Conservation (phyloP, 1,284 basidiomycete species). For the Leccinum subspadiceum region DNA sequence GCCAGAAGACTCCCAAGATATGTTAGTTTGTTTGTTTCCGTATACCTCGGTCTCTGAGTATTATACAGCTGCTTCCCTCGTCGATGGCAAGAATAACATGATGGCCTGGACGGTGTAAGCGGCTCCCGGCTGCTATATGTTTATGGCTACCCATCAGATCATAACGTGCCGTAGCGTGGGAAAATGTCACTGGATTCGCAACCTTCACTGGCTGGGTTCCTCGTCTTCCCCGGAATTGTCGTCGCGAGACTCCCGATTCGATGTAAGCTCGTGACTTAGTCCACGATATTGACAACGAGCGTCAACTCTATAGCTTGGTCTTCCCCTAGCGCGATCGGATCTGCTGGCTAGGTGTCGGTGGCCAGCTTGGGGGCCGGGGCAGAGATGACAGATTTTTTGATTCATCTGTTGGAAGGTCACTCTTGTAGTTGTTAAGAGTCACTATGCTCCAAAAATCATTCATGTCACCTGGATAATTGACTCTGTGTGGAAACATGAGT, state of each 20-base stretch:
- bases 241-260: constrained; percentile 86
- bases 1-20: constrained; percentile 67
- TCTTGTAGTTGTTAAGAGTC: constrained; percentile 16
- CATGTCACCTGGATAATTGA: constrained; percentile 93
- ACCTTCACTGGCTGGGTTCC: constrained; percentile 78
- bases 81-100: constrained; percentile 57
- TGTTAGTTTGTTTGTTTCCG: too few relatives aligned
- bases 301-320: constrained; percentile 70
- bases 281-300: not conserved
- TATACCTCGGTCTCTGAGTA: too few relatives aligned
- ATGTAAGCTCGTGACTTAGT: constrained; percentile 47
- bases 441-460: constrained; percentile 64
- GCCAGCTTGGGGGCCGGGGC: constrained; percentile 64
- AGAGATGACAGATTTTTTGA: constrained; percentile 92
- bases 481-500: constrained; percentile 90
- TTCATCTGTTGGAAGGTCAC: constrained; percentile 66
- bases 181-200: constrained; percentile 77
- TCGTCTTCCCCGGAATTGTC: constrained; percentile 87
- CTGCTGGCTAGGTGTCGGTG: constrained; percentile 92
- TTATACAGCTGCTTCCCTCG: constrained; percentile 72
- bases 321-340: constrained; percentile 91
- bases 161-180: constrained; percentile 59
- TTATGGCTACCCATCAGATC: constrained; percentile 37
- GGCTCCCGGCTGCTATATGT: not conserved
- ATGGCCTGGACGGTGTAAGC: constrained; percentile 64